phyloP scores from a whole-genome alignment of 2,329 filamentous ascomycete genomes.

The Sporothrix variecibatus region DNA sequence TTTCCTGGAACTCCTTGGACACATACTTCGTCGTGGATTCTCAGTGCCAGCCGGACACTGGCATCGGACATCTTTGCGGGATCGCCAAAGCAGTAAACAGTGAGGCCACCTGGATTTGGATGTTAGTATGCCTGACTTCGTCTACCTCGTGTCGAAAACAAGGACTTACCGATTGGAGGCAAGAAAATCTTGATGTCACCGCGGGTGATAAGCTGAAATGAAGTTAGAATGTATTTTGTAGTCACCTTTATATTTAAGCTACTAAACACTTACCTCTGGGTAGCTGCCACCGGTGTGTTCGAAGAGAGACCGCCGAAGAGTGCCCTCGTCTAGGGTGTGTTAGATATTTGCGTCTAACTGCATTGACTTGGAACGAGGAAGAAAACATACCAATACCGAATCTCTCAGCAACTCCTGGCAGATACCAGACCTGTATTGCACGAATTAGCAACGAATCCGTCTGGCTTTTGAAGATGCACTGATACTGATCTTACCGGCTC shows the following conservation, averaged over 20 bases:
- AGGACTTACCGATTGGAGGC: slow-evolving; percentile 74
- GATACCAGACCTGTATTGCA: slow-evolving; percentile 65
- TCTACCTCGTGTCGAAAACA: not conserved
- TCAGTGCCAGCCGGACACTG: slow-evolving; percentile 74
- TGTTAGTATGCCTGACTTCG: slow-evolving; percentile 12
- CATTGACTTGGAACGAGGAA: not conserved
- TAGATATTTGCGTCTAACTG: too few species aligned
- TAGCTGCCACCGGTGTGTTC: slow-evolving; percentile 96
- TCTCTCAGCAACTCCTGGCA: slow-evolving; percentile 83
- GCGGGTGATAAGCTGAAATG: slow-evolving; percentile 74
- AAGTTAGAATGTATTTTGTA: not conserved
- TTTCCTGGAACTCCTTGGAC: not conserved
- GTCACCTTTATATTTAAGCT: too few species aligned
- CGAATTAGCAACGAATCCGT: not conserved
- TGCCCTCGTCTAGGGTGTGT: slow-evolving; percentile 70
- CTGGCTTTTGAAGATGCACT: not conserved
- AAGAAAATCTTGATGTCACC: slow-evolving; percentile 94
- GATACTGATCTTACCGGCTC: slow-evolving; percentile 68
- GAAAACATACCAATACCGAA: slow-evolving; percentile 73
- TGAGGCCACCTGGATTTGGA: slow-evolving; percentile 67
- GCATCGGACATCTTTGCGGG: slow-evolving; percentile 91
- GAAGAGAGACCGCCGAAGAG: slow-evolving; percentile 82
- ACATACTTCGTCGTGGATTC: slow-evolving; percentile 69
- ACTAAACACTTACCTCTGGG: slow-evolving; percentile 62
- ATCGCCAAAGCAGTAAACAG: slow-evolving; percentile 96